phyloP scores from a whole-genome alignment of 306 rosid genomes.

The Malus fusca region DNA sequence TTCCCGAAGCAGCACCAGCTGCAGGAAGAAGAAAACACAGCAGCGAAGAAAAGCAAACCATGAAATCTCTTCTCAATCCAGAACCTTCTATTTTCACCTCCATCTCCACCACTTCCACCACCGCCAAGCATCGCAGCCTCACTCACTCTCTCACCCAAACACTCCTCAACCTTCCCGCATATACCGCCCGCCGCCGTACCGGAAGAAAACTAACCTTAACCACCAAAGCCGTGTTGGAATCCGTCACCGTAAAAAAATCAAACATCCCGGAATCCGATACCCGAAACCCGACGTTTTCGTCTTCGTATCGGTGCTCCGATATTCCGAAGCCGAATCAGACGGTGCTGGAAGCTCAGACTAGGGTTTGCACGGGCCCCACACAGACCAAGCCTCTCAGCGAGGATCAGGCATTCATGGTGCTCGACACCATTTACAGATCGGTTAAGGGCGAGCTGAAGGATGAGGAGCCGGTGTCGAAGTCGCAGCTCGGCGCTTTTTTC shows the following conservation, averaged over 20 bases:
- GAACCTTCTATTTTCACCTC: constrained; percentile 26
- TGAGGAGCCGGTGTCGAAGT: constrained; percentile 53
- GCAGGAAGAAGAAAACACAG: background rate
- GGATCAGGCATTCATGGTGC: constrained; percentile 74
- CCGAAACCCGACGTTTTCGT: constrained; percentile 62
- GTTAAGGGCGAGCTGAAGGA: constrained; percentile 57
- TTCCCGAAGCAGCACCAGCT: background rate
- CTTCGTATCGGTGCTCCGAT: constrained; percentile 57
- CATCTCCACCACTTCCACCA: constrained; percentile 24
- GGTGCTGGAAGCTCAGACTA: constrained; percentile 77
- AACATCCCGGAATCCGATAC: constrained; percentile 50
- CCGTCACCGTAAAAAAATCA: constrained; percentile 42
- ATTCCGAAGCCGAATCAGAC: constrained; percentile 67
- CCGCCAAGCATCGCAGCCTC: constrained; percentile 11
- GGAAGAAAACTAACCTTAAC: constrained; percentile 15
- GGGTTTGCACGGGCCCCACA: constrained; percentile 93
- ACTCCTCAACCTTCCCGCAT: constrained; percentile 17
- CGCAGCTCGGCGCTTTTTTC: constrained; percentile 94
- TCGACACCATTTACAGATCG: constrained; percentile 78
- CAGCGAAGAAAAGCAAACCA: constrained; percentile 19
- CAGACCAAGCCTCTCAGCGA: constrained; percentile 80
- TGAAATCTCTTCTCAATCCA: constrained; percentile 51
- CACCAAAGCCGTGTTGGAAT: constrained; percentile 38
- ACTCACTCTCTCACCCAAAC: constrained; percentile 20
- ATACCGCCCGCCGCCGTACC: constrained; percentile 23